Base-by-base conservation (phyloP, 345 rosid genomes). In the Sisymbrium irio region DNA sequence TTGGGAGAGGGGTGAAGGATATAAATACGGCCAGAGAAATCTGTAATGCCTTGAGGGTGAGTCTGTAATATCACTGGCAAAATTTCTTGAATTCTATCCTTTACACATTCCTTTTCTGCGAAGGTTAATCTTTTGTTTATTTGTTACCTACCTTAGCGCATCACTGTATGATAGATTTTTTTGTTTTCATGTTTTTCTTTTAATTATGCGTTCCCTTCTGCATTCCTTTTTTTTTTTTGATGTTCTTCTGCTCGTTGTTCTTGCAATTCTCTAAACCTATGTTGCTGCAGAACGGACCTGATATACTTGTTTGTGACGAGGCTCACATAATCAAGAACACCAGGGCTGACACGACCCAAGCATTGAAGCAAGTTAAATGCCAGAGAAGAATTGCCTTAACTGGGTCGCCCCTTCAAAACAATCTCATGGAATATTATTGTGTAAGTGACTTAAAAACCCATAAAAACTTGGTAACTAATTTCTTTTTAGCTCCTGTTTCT, bases 381-480 rank as follows among this genome's bases (percentile, higher is more conserved):
- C 98, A 96, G 86, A 85, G 99, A 76, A 86, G 99, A 82, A 92
- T 96, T 83, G 99, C 99, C 57, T 83, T 96, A 74, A 96, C 99
- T 65, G 99, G 99, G 47, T 96, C 99, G 69, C 99, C 99, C 71
- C 95, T 96, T 71, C 99, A 96, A 80, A 96, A 96, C 84, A 96
- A 96, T 83, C 92, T 92, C 71, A 96, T 96, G 99, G 99, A 96
- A 77, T 96, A 96, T 82, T 96, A 90, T 63, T 92, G 99, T 77
- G 98, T 96, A 87, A 79, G 99, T 81, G 73, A 73, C 59, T 67
- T 27, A 20, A 66, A 42, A 32, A 59, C 15, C 65, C 25, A 60
- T 66, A 58, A 18, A 72, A 58, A 54, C 18, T 60, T 59, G 27
- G 61, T 51, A 25, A 44, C 9, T 40, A 30, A 50, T 18, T 63